Evolutionary conservation across 2,329 filamentous ascomycete genomes (phyloP).

Genomic region (Cercospora citrullina): DNA sequence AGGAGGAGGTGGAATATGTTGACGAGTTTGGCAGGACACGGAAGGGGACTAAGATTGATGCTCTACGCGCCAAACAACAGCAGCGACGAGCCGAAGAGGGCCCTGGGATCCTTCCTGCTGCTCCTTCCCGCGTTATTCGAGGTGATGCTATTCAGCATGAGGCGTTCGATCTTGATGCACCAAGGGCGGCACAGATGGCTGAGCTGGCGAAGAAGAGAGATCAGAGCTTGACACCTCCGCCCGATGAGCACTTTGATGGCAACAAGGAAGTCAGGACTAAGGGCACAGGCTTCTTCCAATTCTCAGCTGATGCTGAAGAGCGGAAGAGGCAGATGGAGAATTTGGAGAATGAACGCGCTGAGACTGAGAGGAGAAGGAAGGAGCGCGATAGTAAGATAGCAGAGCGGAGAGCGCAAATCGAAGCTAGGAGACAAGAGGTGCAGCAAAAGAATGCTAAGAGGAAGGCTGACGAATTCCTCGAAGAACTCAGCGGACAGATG

Average conservation of each 20-base stretch:
- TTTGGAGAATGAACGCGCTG: constrained; percentile 64
- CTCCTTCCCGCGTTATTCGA: constrained; percentile 72
- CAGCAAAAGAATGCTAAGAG: constrained; percentile 49
- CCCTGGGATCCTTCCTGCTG: constrained; percentile 66
- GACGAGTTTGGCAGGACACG: constrained; percentile 91
- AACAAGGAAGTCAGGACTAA: constrained; percentile 79
- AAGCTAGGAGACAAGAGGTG: constrained; percentile 29
- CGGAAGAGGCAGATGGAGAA: constrained; percentile 73
- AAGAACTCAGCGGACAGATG: constrained; percentile 52
- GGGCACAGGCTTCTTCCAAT: constrained; percentile 89
- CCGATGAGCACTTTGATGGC: constrained; percentile 81
- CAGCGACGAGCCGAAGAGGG: constrained; percentile 60
- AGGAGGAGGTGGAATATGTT: constrained; percentile 76
- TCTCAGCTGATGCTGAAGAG: constrained; percentile 71
- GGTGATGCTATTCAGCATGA: constrained; percentile 81
- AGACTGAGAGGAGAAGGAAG: constrained; percentile 66
- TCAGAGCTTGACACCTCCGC: constrained; percentile 75
- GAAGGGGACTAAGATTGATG: constrained; percentile 68
- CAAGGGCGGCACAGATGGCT: constrained; percentile 68
- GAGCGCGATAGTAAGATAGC: constrained; percentile 54
- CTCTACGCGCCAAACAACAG: constrained; percentile 60
- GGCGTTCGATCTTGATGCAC: constrained; percentile 77
- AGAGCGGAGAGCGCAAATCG: constrained; percentile 58
- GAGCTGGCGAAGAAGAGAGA: constrained; percentile 76
- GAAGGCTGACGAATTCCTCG: constrained; percentile 72